Percentiles rank a stretch among this genome's conserved stretches.
Evolutionary conservation across 78 protist genomes (phyloP).

Genomic region (Blattamonas nauphoetae): DNA sequence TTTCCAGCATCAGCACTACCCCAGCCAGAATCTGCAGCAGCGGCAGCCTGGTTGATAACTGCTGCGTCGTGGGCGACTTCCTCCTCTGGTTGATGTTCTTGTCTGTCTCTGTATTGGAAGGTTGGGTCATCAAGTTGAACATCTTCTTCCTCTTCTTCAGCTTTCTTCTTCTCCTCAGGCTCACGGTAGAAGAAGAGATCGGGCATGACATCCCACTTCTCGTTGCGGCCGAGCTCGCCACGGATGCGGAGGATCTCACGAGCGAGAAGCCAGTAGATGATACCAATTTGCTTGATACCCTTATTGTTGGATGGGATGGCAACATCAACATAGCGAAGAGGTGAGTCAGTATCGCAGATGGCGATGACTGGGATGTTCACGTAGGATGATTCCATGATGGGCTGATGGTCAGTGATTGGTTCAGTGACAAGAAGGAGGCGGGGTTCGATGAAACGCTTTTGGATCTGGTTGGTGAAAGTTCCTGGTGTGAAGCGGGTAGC

Average conservation of each 20-base stretch:
- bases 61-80: too few species aligned
- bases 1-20: too few species aligned
- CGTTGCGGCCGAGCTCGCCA: constrained; percentile 71
- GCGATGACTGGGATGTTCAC: constrained; percentile 95
- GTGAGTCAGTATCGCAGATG: constrained; percentile 92
- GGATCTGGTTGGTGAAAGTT: constrained; percentile 96
- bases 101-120: too few species aligned
- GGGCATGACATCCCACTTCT: constrained; percentile 85
- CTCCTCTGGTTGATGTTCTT: too few species aligned
- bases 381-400: too few species aligned
- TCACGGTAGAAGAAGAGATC: constrained; percentile 91
- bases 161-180: too few species aligned
- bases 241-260: constrained; percentile 97
- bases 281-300: constrained; percentile 58
- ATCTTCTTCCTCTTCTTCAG: too few species aligned
- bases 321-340: constrained; percentile 69
- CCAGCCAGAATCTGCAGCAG: too few species aligned
- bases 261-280: constrained; percentile 96
- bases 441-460: constrained; percentile 90
- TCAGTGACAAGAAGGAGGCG: constrained; percentile 91
- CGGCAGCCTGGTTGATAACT: too few species aligned
- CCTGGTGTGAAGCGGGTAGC: constrained; percentile 99
- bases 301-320: constrained; percentile 99
- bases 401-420: constrained; percentile 91
- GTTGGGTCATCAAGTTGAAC: too few species aligned